These are phyloP conservation scores for Phytophthora pistaciae DNA, from an alignment of 352 stramenopile species.

Conservation along the genomic window DNA sequence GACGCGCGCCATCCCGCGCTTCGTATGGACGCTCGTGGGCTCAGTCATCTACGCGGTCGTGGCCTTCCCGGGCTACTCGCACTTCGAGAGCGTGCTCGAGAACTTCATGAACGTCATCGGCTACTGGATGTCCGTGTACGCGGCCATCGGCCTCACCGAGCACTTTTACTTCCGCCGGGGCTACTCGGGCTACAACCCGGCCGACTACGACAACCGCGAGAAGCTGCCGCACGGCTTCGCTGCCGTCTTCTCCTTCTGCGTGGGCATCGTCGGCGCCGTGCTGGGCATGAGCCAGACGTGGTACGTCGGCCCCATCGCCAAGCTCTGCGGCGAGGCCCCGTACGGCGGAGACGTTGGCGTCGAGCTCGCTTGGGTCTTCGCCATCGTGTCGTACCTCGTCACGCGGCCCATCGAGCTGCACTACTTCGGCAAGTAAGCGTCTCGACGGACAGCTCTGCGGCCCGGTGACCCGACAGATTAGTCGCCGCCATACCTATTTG, in stretches of 20 bases:
- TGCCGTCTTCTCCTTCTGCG: constrained; percentile 52
- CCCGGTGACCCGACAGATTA: neutral
- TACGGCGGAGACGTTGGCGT: constrained; percentile 51
- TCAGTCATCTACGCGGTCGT: constrained; percentile 48
- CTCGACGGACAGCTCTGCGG: neutral
- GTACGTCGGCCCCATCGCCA: constrained; percentile 51
- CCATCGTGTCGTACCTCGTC: constrained; percentile 46
- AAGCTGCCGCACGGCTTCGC: constrained; percentile 54
- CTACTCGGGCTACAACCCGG: constrained; percentile 51
- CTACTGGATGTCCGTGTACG: constrained; percentile 58
- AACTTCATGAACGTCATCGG: constrained; percentile 70
- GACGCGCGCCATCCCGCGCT: constrained; percentile 44
- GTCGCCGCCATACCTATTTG: neutral
- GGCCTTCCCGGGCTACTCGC: constrained; percentile 46
- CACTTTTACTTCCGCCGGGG: constrained; percentile 59
- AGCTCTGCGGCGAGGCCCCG: constrained; percentile 35
- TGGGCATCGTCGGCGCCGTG: constrained; percentile 40
- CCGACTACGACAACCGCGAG: constrained; percentile 50
- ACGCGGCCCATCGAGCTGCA: constrained; percentile 52
- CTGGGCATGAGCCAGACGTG: constrained; percentile 63
- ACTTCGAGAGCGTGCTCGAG: constrained; percentile 53
- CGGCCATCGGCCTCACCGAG: constrained; percentile 42
- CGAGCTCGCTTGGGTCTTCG: constrained; percentile 47
- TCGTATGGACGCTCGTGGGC: constrained; percentile 50
- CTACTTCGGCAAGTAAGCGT: constrained; percentile 44